Base-by-base conservation (phyloP, 306 rosid genomes). In the Hippophae rhamnoides region DNA sequence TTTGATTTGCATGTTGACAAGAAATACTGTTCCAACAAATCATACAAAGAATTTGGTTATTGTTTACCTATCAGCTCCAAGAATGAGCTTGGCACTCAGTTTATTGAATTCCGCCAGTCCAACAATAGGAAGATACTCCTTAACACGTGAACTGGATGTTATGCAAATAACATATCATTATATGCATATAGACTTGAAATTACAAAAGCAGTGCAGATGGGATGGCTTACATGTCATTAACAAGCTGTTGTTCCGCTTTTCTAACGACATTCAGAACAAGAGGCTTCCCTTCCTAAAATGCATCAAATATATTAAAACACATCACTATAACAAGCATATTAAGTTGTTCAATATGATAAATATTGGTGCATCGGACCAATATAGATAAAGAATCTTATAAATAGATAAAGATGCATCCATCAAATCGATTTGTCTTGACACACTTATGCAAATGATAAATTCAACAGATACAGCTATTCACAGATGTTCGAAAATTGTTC, bases 191-290 rank as follows among this genome's bases (percentile, higher is more conserved):
- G 1, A n/a, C 43, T 42, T 31, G 10, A 47, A 58, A 47, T 52
- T 23, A 51, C 52, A 48, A 14, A 2, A 31, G 38, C 38, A 31
- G 38, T 31, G 50, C 60, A 58, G 47, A 47, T 41, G 1, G 48
- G 6, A 60, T 5, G 65, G 7, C 83, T 70, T 68, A 87, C 96
- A n/a, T 18, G 56, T 93, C 89, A 65, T 82, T 88, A 60, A 93
- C 67, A 61, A 88, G 85, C 66, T 71, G 79, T 43, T 79, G 89
- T 70, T 93, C 95, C 51, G 77, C 99, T 60, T 71, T 73, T 62
- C 90, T 83, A 73, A 93, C 99, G 10, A 89, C 97, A 67, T 89
- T 81, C 74, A 93, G 72, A 63, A 93, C 99, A 70, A 93, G 94
- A 64, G 99, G 99, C 57, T 93, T 93, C 47, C 95, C 99, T 75